Base-by-base conservation (phyloP, 768 basidiomycete species). In the Pilatotrama ljubarskyi region DNA sequence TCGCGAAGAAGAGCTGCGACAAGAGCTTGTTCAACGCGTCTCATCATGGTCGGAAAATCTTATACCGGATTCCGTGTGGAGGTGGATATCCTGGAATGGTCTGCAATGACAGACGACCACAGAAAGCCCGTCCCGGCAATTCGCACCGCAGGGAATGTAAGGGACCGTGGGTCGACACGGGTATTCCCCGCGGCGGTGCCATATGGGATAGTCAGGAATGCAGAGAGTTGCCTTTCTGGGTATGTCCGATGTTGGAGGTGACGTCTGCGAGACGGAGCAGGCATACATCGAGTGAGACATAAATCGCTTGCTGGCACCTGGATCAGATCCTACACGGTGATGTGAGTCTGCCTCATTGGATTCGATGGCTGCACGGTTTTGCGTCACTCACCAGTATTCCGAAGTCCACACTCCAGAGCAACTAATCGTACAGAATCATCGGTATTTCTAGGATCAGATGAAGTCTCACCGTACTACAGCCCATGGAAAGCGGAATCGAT, bases 401-500 rank as follows among this genome's bases (percentile, higher is more conserved):
- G 32, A 36, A 37, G 20, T 47, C 43, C 43, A 47, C 6, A 15
- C 25, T 9, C 35, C 15, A 36, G 37, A 7, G 24, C 24, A 24
- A 32, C 54, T 55, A 55, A 37, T 38, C 37, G 24, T 46, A 47
- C 44, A 46, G 17, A 24, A 46, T 55, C 43, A 55, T 40, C 38
- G 35, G 38, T 24, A 18, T 47, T 10, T 46, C 17, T 47, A 47
- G 35, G 29, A 55, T 40, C 32, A 37, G 36, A 9, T 17, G 20
- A 26, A 24, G 14, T 47, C 54, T 57, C 38, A 57, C 51, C 51
- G 38, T 29, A 41, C 47, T 57, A 41, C 43, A 62, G 43, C 18
- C 61, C 51, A 18, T 77, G 72, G 67, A 93, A 91, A 2, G 82
- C 83, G 20, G 76, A 75, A 36, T 82, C 81, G 14, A 92, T 51